These are phyloP conservation scores for Populus hybrid DNA, from an alignment of 441 rosid species.

Conservation along the genomic window DNA sequence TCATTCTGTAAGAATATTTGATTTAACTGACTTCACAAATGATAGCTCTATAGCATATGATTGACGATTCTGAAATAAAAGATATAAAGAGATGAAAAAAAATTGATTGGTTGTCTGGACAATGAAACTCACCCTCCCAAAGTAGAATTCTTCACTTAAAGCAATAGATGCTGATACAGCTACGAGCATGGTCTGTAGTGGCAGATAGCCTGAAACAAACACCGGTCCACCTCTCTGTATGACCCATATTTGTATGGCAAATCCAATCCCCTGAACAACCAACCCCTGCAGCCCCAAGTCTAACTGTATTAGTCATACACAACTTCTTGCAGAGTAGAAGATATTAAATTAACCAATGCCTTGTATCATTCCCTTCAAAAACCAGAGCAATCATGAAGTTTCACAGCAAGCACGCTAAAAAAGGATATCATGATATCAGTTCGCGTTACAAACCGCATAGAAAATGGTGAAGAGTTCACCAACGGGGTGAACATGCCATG, in stretches of 20 bases:
- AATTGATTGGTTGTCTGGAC: not conserved
- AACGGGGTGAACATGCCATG: constrained; percentile 56
- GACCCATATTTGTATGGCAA: constrained; percentile 77
- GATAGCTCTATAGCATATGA: not conserved
- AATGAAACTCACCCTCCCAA: constrained; percentile 63
- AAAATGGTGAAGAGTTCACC: constrained; percentile 53
- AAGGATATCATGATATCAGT: not conserved
- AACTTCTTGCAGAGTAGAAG: not conserved
- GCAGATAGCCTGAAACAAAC: constrained; percentile 75
- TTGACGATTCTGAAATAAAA: too few species aligned
- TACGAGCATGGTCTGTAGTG: constrained; percentile 74
- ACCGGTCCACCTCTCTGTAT: constrained; percentile 82
- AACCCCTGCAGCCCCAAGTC: constrained; percentile 46
- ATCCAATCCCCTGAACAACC: constrained; percentile 79
- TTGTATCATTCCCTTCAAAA: too few species aligned
- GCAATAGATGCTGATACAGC: constrained; percentile 65
- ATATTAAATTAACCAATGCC: too few species aligned
- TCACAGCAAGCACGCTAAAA: not conserved
- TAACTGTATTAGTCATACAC: not conserved
- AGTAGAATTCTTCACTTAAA: constrained; percentile 70
- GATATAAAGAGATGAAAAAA: not conserved
- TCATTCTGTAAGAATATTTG: constrained; percentile 36
- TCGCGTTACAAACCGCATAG: constrained; percentile 50
- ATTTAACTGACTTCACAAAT: too few species aligned
- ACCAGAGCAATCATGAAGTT: not conserved